Conservation (phyloP, 139 green algal genomes). For the Chlamydomonas incerta region DNA sequence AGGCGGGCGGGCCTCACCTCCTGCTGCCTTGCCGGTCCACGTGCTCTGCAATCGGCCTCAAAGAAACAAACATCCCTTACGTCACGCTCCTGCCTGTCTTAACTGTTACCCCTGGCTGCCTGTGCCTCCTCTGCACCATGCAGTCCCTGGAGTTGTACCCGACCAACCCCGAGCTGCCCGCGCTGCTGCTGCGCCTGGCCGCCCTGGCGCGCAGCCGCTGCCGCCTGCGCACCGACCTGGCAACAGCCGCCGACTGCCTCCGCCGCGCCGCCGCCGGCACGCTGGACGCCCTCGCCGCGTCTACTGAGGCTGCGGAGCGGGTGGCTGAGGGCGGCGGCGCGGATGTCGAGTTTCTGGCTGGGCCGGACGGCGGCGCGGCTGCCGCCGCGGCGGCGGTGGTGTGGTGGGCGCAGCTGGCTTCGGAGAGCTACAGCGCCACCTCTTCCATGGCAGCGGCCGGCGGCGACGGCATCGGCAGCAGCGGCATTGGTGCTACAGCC, state of each 20-base stretch:
- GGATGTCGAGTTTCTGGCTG: conserved; percentile 11
- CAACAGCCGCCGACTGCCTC: conserved; percentile 12
- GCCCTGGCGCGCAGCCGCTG: not conserved
- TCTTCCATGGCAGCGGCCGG: no score
- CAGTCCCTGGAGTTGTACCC: conserved; percentile 65
- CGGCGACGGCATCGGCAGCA: no score
- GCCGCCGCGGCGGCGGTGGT: conserved; percentile 1
- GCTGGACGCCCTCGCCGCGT: not conserved
- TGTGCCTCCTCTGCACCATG: no score
- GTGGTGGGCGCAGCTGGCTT: conserved; percentile 27
- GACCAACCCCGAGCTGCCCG: conserved; percentile 49
- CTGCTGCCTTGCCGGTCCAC: no score
- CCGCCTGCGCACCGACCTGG: conserved; percentile 63
- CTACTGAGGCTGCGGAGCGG: not conserved
- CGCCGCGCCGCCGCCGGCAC: not conserved
- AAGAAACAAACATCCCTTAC: no score
- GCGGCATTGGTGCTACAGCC: no score
- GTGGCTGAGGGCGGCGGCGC: not conserved
- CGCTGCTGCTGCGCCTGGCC: conserved; percentile 36
- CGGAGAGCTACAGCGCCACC: not conserved
- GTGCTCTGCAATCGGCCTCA: no score
- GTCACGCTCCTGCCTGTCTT: no score
- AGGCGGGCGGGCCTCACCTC: no score
- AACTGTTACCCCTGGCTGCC: not conserved
- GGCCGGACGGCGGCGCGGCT: not conserved